These are phyloP conservation scores for Plectosphaerella sp. DNA, from an alignment of 2,329 filamentous ascomycete genomes.

Conservation along the genomic window DNA sequence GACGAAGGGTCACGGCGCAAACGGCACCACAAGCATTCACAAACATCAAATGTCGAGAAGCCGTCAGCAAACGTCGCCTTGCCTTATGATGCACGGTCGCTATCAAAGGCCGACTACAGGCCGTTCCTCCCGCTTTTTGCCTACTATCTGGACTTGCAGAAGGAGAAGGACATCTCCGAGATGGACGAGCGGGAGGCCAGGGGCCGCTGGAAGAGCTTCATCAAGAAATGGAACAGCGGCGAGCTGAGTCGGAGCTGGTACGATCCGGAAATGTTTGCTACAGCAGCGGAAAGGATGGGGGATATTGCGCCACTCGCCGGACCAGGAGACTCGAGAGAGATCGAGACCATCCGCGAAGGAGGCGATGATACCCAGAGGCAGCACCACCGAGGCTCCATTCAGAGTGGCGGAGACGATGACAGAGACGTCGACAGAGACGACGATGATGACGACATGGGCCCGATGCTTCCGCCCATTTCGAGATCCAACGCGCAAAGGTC, in stretches of 20 bases:
- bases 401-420: slow-evolving; percentile 25
- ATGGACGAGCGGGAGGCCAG: slow-evolving; percentile 71
- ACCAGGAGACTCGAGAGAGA: neutral
- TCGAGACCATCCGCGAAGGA: slow-evolving; percentile 2
- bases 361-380: slow-evolving; percentile 13
- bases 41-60: neutral
- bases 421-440: slow-evolving; percentile 44
- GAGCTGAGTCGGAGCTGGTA: slow-evolving; percentile 93
- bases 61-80: slow-evolving; percentile 32
- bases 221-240: slow-evolving; percentile 85
- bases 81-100: slow-evolving; percentile 60
- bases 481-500: slow-evolving; percentile 17
- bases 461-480: slow-evolving; percentile 29
- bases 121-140: slow-evolving; percentile 69
- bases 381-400: slow-evolving; percentile 4
- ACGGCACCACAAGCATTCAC: slow-evolving; percentile 10
- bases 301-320: slow-evolving; percentile 1
- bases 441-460: slow-evolving; percentile 58
- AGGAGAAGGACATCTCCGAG: slow-evolving; percentile 63
- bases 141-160: slow-evolving; percentile 85
- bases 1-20: slow-evolving; percentile 17
- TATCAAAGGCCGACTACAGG: slow-evolving; percentile 66
- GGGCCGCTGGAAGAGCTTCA: slow-evolving; percentile 91
- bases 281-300: slow-evolving; percentile 23
- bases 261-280: slow-evolving; percentile 64